Percentiles rank a stretch among this genome's conserved stretches.
phyloP scores from a whole-genome alignment of 345 rosid genomes.

The Draba incana region DNA sequence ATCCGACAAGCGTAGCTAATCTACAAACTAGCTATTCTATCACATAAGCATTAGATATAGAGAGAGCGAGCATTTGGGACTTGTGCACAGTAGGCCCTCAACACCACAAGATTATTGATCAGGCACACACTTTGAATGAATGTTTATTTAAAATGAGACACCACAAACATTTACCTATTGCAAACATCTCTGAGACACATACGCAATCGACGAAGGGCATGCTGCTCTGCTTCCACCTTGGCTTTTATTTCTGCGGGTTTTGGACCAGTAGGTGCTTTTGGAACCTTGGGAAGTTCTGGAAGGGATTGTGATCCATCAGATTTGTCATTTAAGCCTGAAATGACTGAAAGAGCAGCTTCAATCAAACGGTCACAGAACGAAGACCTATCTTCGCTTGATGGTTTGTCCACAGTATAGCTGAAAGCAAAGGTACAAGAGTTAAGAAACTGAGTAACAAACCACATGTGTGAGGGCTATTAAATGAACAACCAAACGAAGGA shows the following conservation, averaged over 20 bases:
- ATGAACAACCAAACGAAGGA: slow-evolving; percentile 21
- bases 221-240: slow-evolving; percentile 97
- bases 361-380: slow-evolving; percentile 73
- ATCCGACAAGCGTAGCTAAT: not conserved
- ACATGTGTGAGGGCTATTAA: not conserved
- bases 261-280: slow-evolving; percentile 80
- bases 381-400: slow-evolving; percentile 78
- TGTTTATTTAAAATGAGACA: slow-evolving; percentile 7
- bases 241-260: slow-evolving; percentile 93
- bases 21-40: slow-evolving; percentile 16
- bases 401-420: slow-evolving; percentile 83
- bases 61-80: not conserved
- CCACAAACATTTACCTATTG: slow-evolving; percentile 63
- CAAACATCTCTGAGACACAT: slow-evolving; percentile 99
- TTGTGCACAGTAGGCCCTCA: not conserved
- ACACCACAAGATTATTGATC: slow-evolving; percentile 16
- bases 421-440: slow-evolving; percentile 38
- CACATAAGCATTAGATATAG: not conserved
- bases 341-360: slow-evolving; percentile 90
- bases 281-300: slow-evolving; percentile 86
- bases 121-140: not conserved
- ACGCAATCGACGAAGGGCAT: slow-evolving; percentile 93
- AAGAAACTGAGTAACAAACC: slow-evolving; percentile 32
- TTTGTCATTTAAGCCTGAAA: slow-evolving; percentile 52
- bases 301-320: slow-evolving; percentile 49